These are phyloP conservation scores for Alloteropsis angusta DNA, from an alignment of 202 grass and related monocot genomes.

Conservation along the genomic window DNA sequence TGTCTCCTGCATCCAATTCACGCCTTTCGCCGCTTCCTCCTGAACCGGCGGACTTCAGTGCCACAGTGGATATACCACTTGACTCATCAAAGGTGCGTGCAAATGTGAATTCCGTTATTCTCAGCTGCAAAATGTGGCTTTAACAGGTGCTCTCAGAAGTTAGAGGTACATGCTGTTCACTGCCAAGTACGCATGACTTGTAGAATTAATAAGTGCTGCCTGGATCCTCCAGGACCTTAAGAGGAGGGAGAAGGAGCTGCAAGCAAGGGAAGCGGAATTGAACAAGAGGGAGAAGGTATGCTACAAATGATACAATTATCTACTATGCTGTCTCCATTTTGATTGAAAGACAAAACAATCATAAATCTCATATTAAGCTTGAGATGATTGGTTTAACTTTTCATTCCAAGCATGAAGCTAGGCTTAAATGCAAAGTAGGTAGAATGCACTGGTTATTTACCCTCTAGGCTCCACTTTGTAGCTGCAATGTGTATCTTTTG, in stretches of 20 bases:
- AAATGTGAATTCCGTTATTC: neutral
- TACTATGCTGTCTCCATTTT: neutral
- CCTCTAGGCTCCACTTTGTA: neutral
- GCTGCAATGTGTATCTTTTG: neutral
- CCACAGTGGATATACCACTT: constrained; percentile 75
- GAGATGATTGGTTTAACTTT: constrained; percentile 10
- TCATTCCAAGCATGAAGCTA: neutral
- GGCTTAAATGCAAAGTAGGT: neutral
- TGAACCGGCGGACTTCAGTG: constrained; percentile 72
- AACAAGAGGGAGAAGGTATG: constrained; percentile 88
- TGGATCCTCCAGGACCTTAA: constrained; percentile 65
- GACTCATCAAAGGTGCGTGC: constrained; percentile 55
- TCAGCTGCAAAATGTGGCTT: neutral
- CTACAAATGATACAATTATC: neutral
- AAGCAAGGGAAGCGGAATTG: constrained; percentile 84
- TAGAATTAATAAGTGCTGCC: neutral
- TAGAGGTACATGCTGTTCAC: neutral
- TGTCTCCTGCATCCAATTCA: constrained; percentile 60
- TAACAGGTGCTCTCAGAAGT: neutral
- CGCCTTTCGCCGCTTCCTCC: constrained; percentile 80
- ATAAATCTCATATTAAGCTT: neutral
- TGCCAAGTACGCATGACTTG: neutral
- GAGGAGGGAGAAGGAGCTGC: constrained; percentile 87
- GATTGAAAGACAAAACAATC: neutral
- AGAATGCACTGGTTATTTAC: neutral